These are phyloP conservation scores for Penicillium antarcticum DNA, from an alignment of 495 filamentous ascomycete genomes.

Conservation along the genomic window DNA sequence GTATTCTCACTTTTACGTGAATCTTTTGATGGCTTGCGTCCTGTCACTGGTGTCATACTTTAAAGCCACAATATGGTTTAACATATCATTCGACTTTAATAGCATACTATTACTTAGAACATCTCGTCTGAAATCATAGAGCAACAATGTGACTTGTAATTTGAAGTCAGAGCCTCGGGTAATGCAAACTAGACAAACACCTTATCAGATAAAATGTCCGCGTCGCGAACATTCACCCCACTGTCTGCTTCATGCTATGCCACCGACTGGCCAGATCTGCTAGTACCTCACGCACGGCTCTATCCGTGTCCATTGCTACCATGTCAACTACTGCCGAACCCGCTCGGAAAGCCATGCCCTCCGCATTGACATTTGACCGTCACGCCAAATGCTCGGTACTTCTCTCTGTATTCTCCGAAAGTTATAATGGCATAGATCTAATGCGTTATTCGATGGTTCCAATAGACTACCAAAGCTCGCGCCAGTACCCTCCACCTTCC, in stretches of 20 bases:
- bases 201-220: slow-evolving; percentile 21
- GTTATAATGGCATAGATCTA: background rate
- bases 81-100: too few species aligned
- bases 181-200: slow-evolving; percentile 27
- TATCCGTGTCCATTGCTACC: slow-evolving; percentile 7
- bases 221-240: slow-evolving; percentile 11
- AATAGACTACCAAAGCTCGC: slow-evolving; percentile 88
- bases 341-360: slow-evolving; percentile 52
- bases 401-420: slow-evolving; percentile 6
- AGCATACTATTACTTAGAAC: too few species aligned
- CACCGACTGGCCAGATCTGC: slow-evolving; percentile 5
- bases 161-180: background rate
- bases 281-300: background rate
- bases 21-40: too few species aligned
- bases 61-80: too few species aligned
- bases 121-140: too few species aligned
- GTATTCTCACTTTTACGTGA: too few species aligned
- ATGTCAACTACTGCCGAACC: slow-evolving; percentile 37
- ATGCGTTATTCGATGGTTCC: background rate
- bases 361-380: slow-evolving; percentile 79
- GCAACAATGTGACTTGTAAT: background rate
- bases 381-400: slow-evolving; percentile 80
- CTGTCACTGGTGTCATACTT: too few species aligned
- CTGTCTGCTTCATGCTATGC: slow-evolving; percentile 19
- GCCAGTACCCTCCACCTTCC: slow-evolving; percentile 87